phyloP scores from a whole-genome alignment of 2,329 filamentous ascomycete species.

The Colletotrichum neosansevieriae region DNA sequence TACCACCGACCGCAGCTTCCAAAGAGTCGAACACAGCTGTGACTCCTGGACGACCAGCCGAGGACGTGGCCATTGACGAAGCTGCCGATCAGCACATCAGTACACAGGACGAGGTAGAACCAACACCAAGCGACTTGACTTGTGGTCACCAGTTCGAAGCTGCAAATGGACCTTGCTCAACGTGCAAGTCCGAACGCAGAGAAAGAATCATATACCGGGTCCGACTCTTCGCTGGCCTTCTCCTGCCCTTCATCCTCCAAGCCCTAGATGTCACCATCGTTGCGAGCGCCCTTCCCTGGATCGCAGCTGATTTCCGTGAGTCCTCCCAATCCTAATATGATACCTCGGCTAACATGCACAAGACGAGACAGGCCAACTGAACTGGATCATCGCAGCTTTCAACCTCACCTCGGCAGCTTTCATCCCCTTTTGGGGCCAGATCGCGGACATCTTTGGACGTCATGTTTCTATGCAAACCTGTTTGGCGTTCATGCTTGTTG shows the following conservation, averaged over 20 bases:
- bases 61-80: not conserved
- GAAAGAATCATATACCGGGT: conserved; percentile 60
- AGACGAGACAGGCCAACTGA: conserved; percentile 68
- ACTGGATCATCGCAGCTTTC: conserved; percentile 78
- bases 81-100: not conserved
- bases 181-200: conserved; percentile 51
- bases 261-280: conserved; percentile 73
- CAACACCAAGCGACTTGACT: not conserved
- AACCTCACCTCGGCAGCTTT: conserved; percentile 76
- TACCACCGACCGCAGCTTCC: not conserved
- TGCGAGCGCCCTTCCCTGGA: conserved; percentile 59
- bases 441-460: conserved; percentile 74
- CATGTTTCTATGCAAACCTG: conserved; percentile 72
- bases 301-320: conserved; percentile 69
- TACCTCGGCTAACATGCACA: conserved; percentile 41
- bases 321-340: conserved; percentile 2
- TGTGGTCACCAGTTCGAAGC: conserved; percentile 25
- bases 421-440: conserved; percentile 74
- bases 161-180: conserved; percentile 41
- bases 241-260: conserved; percentile 71
- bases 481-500: conserved; percentile 68
- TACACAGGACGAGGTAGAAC: not conserved
- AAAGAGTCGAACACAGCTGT: not conserved
- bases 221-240: conserved; percentile 70
- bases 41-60: not conserved